Conservation (phyloP, 352 stramenopile species). For the Globisporangium paddicum region DNA sequence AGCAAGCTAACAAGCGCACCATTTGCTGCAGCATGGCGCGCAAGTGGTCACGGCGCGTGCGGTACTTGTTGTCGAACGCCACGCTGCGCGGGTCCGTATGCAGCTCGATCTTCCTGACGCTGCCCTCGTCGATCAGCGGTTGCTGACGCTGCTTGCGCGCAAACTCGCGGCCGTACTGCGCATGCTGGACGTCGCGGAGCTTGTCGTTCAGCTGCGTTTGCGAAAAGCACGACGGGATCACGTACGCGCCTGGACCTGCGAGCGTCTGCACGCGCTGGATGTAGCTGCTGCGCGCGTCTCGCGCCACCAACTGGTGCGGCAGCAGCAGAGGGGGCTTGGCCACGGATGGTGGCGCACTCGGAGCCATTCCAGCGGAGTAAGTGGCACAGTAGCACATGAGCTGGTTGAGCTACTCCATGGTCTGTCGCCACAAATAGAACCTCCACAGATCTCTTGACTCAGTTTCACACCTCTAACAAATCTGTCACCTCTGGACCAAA, state of each 20-base stretch:
- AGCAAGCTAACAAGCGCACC: background rate
- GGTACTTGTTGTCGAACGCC: conserved; percentile 24
- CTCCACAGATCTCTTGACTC: too few species aligned
- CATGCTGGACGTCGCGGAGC: conserved; percentile 38
- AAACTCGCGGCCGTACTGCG: conserved; percentile 55
- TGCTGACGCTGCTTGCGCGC: conserved; percentile 11
- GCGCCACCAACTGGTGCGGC: conserved; percentile 23
- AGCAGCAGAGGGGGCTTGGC: conserved; percentile 13
- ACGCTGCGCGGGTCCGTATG: too few species aligned
- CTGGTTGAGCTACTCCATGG: too few species aligned
- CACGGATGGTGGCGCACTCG: background rate
- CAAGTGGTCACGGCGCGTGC: conserved; percentile 29
- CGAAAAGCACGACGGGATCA: conserved; percentile 53
- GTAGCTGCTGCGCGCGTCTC: conserved; percentile 36
- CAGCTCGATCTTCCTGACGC: too few species aligned
- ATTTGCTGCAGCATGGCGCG: conserved; percentile 13
- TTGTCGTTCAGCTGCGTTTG: conserved; percentile 25
- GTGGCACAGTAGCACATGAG: background rate
- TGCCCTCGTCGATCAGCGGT: too few species aligned
- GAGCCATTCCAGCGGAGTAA: background rate
- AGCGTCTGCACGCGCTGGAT: conserved; percentile 43
- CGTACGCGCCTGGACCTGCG: conserved; percentile 46
- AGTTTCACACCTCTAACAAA: too few species aligned
- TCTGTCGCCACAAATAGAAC: too few species aligned
- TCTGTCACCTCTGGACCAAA: too few species aligned